Evolutionary conservation across 2,329 filamentous ascomycete genomes (phyloP).

Genomic region (Hypomyces rosellus): DNA sequence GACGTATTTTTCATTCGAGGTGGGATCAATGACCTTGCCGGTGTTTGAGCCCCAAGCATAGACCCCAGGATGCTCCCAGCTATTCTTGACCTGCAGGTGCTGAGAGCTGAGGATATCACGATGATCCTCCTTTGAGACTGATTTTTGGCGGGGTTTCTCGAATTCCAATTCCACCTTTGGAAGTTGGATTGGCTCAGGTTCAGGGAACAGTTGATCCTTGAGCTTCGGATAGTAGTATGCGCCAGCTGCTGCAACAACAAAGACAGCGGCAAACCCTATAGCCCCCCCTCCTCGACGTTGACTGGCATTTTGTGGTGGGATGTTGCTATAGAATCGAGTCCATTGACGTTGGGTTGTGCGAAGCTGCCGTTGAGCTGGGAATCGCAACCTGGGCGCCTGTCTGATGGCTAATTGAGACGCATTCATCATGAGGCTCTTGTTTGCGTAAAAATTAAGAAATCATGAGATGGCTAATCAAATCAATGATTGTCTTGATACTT

Average conservation of each 20-base stretch:
- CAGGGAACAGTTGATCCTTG: slow-evolving; percentile 19
- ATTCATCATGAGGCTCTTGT: slow-evolving; percentile 21
- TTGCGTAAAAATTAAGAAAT: background rate
- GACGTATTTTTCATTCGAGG: slow-evolving; percentile 68
- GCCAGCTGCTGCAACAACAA: slow-evolving; percentile 34
- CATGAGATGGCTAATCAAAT: background rate
- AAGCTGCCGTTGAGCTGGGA: slow-evolving; percentile 17
- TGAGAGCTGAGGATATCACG: slow-evolving; percentile 75
- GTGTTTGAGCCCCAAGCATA: slow-evolving; percentile 91
- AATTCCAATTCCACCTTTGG: slow-evolving; percentile 54
- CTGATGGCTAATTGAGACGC: slow-evolving; percentile 24
- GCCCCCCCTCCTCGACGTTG: slow-evolving; percentile 22
- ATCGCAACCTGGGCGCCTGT: slow-evolving; percentile 20
- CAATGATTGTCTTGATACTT: too few species aligned
- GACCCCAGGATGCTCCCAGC: slow-evolving; percentile 75
- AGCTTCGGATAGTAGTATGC: slow-evolving; percentile 33
- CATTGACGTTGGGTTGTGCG: slow-evolving; percentile 23
- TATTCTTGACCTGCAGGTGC: slow-evolving; percentile 80
- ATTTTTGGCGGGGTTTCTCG: slow-evolving; percentile 56
- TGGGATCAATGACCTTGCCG: slow-evolving; percentile 78
- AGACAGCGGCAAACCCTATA: slow-evolving; percentile 26
- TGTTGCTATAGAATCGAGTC: slow-evolving; percentile 23
- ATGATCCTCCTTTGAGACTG: slow-evolving; percentile 62
- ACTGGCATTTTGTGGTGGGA: slow-evolving; percentile 12
- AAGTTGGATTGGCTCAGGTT: slow-evolving; percentile 12